Percentiles rank a stretch among this genome's conserved stretches.
phyloP scores from a whole-genome alignment of 169 alveolate genomes.

The Eimeria tenella region DNA sequence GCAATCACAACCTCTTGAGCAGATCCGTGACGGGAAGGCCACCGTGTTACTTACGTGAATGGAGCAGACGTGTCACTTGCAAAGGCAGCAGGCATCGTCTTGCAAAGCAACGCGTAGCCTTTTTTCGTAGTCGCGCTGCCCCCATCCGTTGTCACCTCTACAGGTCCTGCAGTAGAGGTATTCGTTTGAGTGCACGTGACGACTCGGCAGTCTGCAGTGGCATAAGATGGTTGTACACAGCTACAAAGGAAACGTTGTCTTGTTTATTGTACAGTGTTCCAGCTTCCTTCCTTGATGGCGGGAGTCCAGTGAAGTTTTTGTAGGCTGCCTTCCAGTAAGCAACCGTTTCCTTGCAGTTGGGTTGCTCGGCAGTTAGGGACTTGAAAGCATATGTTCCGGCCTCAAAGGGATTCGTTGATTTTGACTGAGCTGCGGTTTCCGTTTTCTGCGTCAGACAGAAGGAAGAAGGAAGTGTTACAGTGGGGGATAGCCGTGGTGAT shows the following conservation, averaged over 20 bases:
- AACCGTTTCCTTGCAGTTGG: background rate
- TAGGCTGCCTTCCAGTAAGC: conserved; percentile 1
- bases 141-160: no score
- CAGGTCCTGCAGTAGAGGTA: background rate
- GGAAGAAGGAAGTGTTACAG: background rate
- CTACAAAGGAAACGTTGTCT: conserved; percentile 33
- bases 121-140: no score
- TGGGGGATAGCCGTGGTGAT: background rate
- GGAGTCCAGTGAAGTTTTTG: conserved; percentile 6
- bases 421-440: background rate
- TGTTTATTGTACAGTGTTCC: background rate
- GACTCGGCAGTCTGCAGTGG: conserved; percentile 39
- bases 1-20: no score
- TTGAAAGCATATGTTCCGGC: conserved; percentile 57
- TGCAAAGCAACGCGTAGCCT: no score
- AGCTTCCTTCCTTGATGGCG: background rate
- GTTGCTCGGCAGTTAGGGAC: background rate
- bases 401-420: background rate
- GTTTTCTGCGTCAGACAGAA: background rate
- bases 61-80: no score
- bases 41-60: no score
- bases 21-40: no score
- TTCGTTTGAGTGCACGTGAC: conserved; percentile 13
- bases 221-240: background rate
- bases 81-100: no score